Evolutionary conservation across 805 yeast species (phyloP).

Genomic region (Teunomyces aglyptinius): DNA sequence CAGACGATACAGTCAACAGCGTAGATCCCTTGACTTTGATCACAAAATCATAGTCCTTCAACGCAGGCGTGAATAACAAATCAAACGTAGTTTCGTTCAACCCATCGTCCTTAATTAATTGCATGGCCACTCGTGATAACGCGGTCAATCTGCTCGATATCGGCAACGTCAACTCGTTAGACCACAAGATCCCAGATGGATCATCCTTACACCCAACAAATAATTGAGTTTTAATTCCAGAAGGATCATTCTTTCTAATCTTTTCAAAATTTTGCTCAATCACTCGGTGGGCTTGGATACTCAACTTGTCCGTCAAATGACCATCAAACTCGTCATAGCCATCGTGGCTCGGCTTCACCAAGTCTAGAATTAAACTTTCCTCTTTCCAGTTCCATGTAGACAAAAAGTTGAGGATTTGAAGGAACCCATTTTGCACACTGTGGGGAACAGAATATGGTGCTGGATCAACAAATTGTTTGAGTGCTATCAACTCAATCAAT

Average conservation of each 20-base stretch:
- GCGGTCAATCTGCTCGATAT: slow-evolving; percentile 88
- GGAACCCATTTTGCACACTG: slow-evolving; percentile 76
- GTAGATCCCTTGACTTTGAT: slow-evolving; percentile 51
- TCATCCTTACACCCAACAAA: slow-evolving; percentile 84
- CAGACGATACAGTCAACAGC: slow-evolving; percentile 48
- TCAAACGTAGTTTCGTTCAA: slow-evolving; percentile 39
- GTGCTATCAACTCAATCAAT: slow-evolving; percentile 74
- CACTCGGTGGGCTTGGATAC: slow-evolving; percentile 58
- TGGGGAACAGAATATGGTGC: slow-evolving; percentile 83
- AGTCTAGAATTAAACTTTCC: slow-evolving; percentile 76
- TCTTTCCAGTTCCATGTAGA: slow-evolving; percentile 95
- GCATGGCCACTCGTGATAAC: slow-evolving; percentile 71
- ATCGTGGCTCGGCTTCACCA: slow-evolving; percentile 43
- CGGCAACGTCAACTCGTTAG: slow-evolving; percentile 60
- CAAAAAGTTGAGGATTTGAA: slow-evolving; percentile 67
- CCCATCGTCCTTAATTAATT: slow-evolving; percentile 49
- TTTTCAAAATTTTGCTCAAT: slow-evolving; percentile 64
- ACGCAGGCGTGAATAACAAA: slow-evolving; percentile 73
- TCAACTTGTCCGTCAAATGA: slow-evolving; percentile 55
- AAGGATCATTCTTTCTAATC: slow-evolving; percentile 76
- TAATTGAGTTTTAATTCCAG: slow-evolving; percentile 72
- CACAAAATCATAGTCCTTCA: slow-evolving; percentile 80
- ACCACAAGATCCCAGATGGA: slow-evolving; percentile 84
- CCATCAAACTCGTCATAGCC: slow-evolving; percentile 24
- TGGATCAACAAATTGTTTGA: slow-evolving; percentile 82